Conservation (phyloP, 352 stramenopile genomes). For the Blastocystis hominis region DNA sequence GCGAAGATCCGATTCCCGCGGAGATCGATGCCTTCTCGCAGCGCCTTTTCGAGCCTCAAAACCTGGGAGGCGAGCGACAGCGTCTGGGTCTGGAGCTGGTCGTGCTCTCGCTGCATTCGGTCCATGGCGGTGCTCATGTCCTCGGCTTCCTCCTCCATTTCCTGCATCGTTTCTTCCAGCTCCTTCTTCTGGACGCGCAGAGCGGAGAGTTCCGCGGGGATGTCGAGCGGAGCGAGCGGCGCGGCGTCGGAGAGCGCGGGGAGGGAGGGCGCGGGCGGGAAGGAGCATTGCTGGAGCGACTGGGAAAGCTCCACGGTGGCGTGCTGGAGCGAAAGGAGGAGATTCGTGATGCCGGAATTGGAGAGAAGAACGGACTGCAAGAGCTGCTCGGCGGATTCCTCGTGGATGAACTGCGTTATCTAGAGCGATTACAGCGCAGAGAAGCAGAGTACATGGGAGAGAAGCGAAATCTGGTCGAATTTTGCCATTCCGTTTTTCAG, state of each 20-base stretch:
- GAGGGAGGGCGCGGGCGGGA: not conserved
- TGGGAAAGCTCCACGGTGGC: not conserved
- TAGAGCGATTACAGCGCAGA: not conserved
- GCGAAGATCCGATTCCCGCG: not conserved
- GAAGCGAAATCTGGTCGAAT: not conserved
- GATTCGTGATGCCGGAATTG: not conserved
- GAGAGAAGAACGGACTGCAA: not conserved
- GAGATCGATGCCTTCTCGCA: not conserved
- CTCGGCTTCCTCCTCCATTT: constrained; percentile 29
- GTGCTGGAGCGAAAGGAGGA: not conserved
- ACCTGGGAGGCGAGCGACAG: not conserved
- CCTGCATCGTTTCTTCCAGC: constrained; percentile 43
- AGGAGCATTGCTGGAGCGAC: not conserved
- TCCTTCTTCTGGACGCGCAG: not conserved
- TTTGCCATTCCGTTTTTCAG: not conserved
- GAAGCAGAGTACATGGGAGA: not conserved
- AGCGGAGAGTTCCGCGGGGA: not conserved
- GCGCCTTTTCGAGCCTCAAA: not conserved
- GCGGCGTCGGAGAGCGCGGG: not conserved
- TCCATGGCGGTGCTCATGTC: not conserved
- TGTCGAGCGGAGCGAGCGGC: not conserved
- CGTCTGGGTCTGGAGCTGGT: not conserved
- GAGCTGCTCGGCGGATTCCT: not conserved
- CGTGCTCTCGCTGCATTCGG: not conserved
- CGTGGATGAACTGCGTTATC: not conserved